Evolutionary conservation across 2,329 filamentous ascomycete species (phyloP).

Genomic region (Talaromyces sp.): DNA sequence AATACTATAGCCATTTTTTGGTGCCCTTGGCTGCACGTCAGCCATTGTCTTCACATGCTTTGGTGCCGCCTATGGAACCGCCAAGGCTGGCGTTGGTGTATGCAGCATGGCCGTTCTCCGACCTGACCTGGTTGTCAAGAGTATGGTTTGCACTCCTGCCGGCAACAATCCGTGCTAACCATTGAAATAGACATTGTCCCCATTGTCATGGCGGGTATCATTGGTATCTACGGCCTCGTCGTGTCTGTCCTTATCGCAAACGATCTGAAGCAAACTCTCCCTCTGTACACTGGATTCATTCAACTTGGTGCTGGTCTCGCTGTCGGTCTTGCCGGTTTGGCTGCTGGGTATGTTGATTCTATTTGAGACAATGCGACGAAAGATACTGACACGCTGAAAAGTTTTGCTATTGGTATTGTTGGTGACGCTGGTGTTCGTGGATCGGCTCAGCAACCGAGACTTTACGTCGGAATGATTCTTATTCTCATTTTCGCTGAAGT

Average conservation of each 20-base stretch:
- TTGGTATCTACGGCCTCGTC: constrained; percentile 95
- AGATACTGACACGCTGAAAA: constrained; percentile 15
- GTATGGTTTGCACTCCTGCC: constrained; percentile 56
- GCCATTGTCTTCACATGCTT: constrained; percentile 97
- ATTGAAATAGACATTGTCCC: constrained; percentile 79
- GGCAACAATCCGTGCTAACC: constrained; percentile 12
- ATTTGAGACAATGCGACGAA: constrained; percentile 3
- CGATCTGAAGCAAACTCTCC: constrained; percentile 65
- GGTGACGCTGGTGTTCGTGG: constrained; percentile 53
- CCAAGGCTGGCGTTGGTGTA: constrained; percentile 98
- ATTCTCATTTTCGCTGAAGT: constrained; percentile 99
- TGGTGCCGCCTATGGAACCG: constrained; percentile 95
- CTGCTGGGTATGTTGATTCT: constrained; percentile 53
- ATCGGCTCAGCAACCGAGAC: constrained; percentile 50
- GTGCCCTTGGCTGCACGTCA: constrained; percentile 92
- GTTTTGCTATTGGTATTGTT: constrained; percentile 82
- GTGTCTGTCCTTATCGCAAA: constrained; percentile 84
- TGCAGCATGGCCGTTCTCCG: constrained; percentile 96
- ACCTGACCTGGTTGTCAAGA: constrained; percentile 98
- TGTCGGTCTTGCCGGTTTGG: constrained; percentile 77
- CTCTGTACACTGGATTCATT: constrained; percentile 78
- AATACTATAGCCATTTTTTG: constrained; percentile 74
- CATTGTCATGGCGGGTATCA: constrained; percentile 99
- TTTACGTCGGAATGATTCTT: constrained; percentile 97
- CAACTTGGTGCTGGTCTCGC: constrained; percentile 79